Evolutionary conservation across 345 rosid genomes (phyloP), one percentile per base, ranked within the genome.

Genomic region (Laguncularia racemosa): DNA sequence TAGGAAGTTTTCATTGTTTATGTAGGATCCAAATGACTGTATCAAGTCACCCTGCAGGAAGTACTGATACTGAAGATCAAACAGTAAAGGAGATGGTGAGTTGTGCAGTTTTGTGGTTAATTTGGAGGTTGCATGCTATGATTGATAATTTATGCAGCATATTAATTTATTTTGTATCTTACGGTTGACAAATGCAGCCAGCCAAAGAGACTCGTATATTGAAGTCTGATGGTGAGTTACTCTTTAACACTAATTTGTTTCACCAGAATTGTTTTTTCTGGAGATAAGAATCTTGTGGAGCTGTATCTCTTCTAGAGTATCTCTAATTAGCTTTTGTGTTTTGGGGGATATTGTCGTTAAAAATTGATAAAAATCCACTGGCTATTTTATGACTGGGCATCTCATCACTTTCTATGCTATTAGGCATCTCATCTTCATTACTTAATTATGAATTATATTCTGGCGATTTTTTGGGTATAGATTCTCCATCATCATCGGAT

Each of bases 61-160:
- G 54, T 59, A 70, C 46, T 49, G 51, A 68, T 65, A 50, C 60
- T 51, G 72, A 77, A 56, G 71, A 53, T 52, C 52, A 16, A 40
- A 53, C 55, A 16, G 73, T 74, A 44, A 76, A 69, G 67, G 70
- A 56, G 55, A 49, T 13, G 44, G 92, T 85, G 61, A 78, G 83
- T 67, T 50, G 11, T 33, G 40, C 11, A 9, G 40, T 7, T 33
- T 33, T 33, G 40, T 33, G 40, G 7, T 33, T 33, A 33, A 33
- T 4, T 4, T 33, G 11, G 40, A 33, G 6, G 40, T 33, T 6
- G 40, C 6, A 33, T 33, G 40, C 40, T 33, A 23, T 23, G 28
- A 6, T 23, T 23, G 28, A 23, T 23, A 9, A 4, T 9, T 7
- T 33, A 33, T 33, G 40, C 40, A 33, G 40, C 11, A 33, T 33